A percentile compares a stretch with the other conserved stretches of the same genome.
Conservation (phyloP, 2,329 filamentous ascomycete species). For the Pyrenophora teres region DNA sequence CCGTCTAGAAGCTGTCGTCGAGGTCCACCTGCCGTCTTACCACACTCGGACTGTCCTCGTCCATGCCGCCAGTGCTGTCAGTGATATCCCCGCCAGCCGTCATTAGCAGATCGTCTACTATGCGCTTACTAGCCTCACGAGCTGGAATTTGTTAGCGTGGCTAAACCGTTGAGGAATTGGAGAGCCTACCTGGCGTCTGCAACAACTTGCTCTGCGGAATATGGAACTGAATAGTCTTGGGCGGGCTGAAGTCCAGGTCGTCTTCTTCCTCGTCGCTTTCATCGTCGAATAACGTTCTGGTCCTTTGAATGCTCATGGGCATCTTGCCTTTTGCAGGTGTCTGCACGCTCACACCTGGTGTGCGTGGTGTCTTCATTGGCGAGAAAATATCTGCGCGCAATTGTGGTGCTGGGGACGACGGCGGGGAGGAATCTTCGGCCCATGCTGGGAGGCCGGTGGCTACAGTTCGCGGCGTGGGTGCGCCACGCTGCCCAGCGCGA, state of each 20-base stretch:
- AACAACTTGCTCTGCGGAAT: constrained; percentile 75
- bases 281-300: constrained; percentile 62
- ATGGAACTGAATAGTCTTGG: constrained; percentile 89
- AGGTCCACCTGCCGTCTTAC: constrained; percentile 52
- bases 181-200: constrained; percentile 74
- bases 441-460: constrained; percentile 30
- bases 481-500: constrained; percentile 37
- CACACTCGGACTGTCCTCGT: constrained; percentile 55
- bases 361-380: constrained; percentile 67
- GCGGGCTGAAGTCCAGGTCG: constrained; percentile 72
- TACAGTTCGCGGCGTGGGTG: constrained; percentile 30
- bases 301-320: constrained; percentile 56
- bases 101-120: constrained; percentile 78
- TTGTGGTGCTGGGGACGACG: constrained; percentile 71
- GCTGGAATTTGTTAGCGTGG: constrained; percentile 53
- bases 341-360: constrained; percentile 81
- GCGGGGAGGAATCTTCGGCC: constrained; percentile 54
- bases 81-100: constrained; percentile 70
- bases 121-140: constrained; percentile 77
- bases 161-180: rapidly evolving
- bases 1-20: constrained; percentile 53
- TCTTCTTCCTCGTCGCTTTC: constrained; percentile 71
- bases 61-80: constrained; percentile 50
- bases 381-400: constrained; percentile 86
- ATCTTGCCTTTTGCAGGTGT: constrained; percentile 63